phyloP scores from a whole-genome alignment of 164 flowering plant species.

The Sedum album region DNA sequence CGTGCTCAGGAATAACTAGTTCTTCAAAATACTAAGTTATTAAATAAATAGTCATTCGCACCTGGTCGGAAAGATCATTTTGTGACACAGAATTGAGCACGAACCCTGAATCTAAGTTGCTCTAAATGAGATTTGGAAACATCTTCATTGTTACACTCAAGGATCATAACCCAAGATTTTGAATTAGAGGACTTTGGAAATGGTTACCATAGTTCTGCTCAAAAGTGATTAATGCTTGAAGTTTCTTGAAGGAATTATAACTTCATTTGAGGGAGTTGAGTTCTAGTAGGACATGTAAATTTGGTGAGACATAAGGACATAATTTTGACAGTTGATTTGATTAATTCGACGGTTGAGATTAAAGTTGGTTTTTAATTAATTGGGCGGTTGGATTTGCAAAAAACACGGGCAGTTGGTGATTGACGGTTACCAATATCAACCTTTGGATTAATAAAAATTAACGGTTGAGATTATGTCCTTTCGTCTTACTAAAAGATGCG shows the following conservation, averaged over 20 bases:
- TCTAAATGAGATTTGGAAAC: not conserved
- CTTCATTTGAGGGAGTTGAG: slow-evolving; percentile 4
- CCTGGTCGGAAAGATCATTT: not conserved
- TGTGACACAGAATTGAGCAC: slow-evolving; percentile 1
- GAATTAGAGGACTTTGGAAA: not conserved
- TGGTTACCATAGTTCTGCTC: not conserved
- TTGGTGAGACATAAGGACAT: too few species aligned
- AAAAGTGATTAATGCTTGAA: not conserved
- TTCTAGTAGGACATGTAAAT: too few species aligned
- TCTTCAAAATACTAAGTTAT: not conserved
- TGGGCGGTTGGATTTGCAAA: too few species aligned
- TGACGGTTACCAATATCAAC: too few species aligned
- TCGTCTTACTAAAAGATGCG: too few species aligned
- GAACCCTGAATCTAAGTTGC: not conserved
- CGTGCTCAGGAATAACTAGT: not conserved
- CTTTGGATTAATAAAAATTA: too few species aligned
- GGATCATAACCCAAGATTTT: slow-evolving; percentile 1
- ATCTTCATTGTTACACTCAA: not conserved
- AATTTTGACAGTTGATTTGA: too few species aligned
- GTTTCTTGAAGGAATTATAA: not conserved
- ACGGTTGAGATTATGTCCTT: too few species aligned
- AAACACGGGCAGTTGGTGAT: too few species aligned
- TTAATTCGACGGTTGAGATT: too few species aligned
- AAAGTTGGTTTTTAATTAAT: too few species aligned
- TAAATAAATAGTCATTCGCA: not conserved